phyloP scores from a whole-genome alignment of 2,329 filamentous ascomycete genomes.

The Botrytis galanthina region DNA sequence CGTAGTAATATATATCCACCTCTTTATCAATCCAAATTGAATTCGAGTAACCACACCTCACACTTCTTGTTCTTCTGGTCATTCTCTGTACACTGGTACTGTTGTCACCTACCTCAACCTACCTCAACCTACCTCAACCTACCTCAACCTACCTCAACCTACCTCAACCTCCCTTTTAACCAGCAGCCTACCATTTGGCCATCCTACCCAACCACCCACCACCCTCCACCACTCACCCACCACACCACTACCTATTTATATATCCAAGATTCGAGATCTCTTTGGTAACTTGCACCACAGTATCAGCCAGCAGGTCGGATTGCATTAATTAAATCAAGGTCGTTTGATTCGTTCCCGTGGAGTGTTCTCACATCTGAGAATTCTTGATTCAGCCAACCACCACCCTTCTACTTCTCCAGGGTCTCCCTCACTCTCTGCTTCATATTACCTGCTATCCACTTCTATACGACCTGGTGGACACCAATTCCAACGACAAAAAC shows the following conservation, averaged over 20 bases:
- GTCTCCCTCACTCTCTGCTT: neutral
- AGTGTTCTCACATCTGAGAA: neutral
- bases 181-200: neutral
- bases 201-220: neutral
- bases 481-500: neutral
- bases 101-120: neutral
- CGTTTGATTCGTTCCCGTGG: conserved; percentile 5
- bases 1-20: neutral
- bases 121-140: neutral
- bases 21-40: neutral
- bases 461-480: neutral
- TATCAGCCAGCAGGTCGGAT: neutral
- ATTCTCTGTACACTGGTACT: neutral
- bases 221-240: neutral
- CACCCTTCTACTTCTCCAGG: neutral
- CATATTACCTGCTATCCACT: neutral
- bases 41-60: neutral
- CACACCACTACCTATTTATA: neutral
- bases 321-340: neutral
- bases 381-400: too few species aligned
- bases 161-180: neutral
- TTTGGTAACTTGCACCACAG: neutral
- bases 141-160: neutral
- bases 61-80: too few species aligned
- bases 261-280: conserved; percentile 3